Percentiles rank a stretch among this genome's conserved stretches.
phyloP scores from a whole-genome alignment of 1,284 basidiomycete species.

The Schizophyllum amplum region DNA sequence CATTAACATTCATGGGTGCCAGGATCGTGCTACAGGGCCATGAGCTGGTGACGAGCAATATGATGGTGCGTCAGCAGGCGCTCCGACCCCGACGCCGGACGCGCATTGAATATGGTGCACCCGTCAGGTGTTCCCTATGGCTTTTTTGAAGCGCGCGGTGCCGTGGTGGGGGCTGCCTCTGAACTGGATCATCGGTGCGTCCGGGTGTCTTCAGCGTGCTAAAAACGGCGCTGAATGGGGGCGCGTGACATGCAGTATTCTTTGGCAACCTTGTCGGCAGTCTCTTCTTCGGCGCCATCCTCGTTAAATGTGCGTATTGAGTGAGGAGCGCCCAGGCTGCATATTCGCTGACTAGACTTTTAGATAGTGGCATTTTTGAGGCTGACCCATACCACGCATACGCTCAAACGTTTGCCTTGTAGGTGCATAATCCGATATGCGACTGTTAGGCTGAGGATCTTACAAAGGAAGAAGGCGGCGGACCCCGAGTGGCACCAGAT shows the following conservation, averaged over 20 bases:
- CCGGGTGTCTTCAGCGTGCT: neutral
- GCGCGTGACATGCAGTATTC: constrained; percentile 33
- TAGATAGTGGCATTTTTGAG: constrained; percentile 52
- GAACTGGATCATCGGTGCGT: constrained; percentile 61
- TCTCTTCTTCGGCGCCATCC: constrained; percentile 61
- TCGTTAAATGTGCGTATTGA: constrained; percentile 48
- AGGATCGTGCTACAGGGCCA: constrained; percentile 69
- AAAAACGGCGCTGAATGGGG: constrained; percentile 1
- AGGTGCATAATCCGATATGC: constrained; percentile 15
- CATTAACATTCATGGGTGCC: neutral
- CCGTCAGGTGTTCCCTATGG: constrained; percentile 59
- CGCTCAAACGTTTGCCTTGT: constrained; percentile 48
- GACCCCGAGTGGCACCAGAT: constrained; percentile 69
- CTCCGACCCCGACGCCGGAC: neutral
- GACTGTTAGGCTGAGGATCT: constrained; percentile 3
- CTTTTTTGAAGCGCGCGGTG: constrained; percentile 46
- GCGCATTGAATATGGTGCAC: constrained; percentile 1
- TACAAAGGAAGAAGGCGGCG: constrained; percentile 48
- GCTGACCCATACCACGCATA: constrained; percentile 48
- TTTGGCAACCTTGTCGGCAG: constrained; percentile 69
- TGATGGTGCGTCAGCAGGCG: constrained; percentile 44
- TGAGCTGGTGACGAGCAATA: constrained; percentile 67
- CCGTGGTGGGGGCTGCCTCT: constrained; percentile 62
- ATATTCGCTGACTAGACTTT: constrained; percentile 4
- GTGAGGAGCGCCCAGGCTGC: too few species aligned